A percentile compares a stretch with the other conserved stretches of the same genome.
These are phyloP conservation scores for Acanthamoeba sp. DNA, from an alignment of 208 protist genomes.

Conservation along the genomic window DNA sequence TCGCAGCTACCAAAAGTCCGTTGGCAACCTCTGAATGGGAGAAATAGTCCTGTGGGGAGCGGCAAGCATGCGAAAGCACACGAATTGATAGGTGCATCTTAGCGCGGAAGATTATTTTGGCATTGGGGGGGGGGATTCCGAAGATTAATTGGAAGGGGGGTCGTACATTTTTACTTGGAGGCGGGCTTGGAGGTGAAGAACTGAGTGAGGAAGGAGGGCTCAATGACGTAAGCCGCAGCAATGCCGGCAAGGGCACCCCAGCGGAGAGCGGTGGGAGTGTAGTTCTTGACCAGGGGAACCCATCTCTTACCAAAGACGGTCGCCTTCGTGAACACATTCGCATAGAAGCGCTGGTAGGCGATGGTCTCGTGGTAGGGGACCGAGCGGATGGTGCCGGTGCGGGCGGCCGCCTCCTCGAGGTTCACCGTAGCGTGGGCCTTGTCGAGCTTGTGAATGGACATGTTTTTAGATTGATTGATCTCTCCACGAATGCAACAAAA, in stretches of 20 bases:
- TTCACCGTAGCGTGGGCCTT: constrained; percentile 44
- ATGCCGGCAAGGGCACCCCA: constrained; percentile 22
- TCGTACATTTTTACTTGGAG: background rate
- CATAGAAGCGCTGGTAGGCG: constrained; percentile 64
- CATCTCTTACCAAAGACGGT: constrained; percentile 48
- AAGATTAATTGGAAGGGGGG: no score
- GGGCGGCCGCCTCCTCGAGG: constrained; percentile 34
- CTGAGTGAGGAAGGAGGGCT: constrained; percentile 35
- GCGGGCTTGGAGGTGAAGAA: constrained; percentile 39
- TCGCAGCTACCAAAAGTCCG: no score
- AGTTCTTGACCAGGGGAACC: background rate
- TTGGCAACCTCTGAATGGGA: no score
- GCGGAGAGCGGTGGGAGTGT: background rate
- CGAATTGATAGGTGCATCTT: no score
- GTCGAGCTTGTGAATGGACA: constrained; percentile 71
- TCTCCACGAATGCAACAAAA: background rate
- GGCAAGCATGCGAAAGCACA: no score
- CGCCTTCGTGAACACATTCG: constrained; percentile 64
- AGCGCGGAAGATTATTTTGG: no score
- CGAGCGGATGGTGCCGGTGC: constrained; percentile 2
- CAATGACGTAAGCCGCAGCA: constrained; percentile 33
- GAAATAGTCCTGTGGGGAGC: no score
- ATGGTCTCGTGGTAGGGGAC: constrained; percentile 44
- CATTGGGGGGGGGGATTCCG: no score
- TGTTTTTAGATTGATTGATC: background rate